Base-by-base conservation (phyloP, 2,329 filamentous ascomycete genomes). In the Penicillium brevicompactum region DNA sequence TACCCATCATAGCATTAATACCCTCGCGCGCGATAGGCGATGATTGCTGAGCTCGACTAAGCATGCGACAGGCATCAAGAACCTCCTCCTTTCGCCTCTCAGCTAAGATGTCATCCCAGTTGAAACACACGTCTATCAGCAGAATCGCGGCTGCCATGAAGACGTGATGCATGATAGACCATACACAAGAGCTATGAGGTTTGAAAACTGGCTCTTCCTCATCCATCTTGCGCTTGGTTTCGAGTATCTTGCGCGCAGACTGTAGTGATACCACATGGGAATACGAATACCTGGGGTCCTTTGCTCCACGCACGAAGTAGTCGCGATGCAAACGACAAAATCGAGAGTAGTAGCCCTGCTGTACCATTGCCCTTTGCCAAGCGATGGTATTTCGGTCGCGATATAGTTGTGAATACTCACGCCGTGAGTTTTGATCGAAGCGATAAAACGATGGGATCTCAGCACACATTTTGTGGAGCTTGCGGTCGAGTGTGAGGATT, bases 61-160 rank as follows among this genome's bases (percentile, higher is more conserved):
- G 57, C 62, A 73, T 72, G 7, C 68, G 69, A 49, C 73, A 76
- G 1, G 73, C 74, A 14, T 69, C 69, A 1, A 71, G 58, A 1
- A 77, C 72, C 46, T 77, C 75, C 24, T 70, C 57, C 32, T 69
- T 69, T 5, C 74, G 63, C 11, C 65, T 69, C 5, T 73, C 70
- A 1, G 68, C 72, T 0, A 73, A 53, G 1, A 72, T 67, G 41
- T 76, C 71, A 46, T 71, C 70, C 59, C 68, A 70, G 42, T 76
- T 76, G 57, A 75, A 73, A 53, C 74, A 76, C 0, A 73, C 65
- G 37, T 77, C 75, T 55, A 76, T 73, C 4, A 76, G 56, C 10
- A 77, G 50, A 5, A 74, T 71, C 1, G 73, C 71, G 1, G 71
- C 70, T 1, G 74, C 74, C 63, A 76, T 70, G 51, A 76, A 77